Percentiles rank a stretch among this genome's conserved stretches.
Evolutionary conservation across 176 grass and related monocot species (phyloP).

Genomic region (Oryza punctata): DNA sequence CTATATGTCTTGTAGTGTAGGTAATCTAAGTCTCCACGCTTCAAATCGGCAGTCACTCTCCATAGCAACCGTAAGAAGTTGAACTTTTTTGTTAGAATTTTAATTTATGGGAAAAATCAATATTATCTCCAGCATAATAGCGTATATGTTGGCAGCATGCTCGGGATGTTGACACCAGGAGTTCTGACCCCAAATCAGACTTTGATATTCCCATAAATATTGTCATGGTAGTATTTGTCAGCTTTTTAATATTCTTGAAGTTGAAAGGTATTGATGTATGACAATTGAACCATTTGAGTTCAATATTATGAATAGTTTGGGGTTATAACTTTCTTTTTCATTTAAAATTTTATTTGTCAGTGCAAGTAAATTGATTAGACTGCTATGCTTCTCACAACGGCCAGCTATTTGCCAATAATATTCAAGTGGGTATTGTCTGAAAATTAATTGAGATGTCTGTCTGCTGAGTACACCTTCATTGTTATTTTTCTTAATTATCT

Average conservation of each 20-base stretch:
- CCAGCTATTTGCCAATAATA: not conserved
- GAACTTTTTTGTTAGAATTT: not conserved
- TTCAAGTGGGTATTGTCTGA: not conserved
- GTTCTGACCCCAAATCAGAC: not conserved
- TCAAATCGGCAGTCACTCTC: not conserved
- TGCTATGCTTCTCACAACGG: not conserved
- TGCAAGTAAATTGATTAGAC: not conserved
- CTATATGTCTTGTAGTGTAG: not conserved
- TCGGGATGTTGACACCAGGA: not conserved
- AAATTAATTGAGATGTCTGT: not conserved
- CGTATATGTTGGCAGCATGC: not conserved
- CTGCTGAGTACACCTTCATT: not conserved
- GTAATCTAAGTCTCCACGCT: not conserved
- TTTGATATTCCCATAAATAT: conserved; percentile 17
- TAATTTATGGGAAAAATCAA: conserved; percentile 6
- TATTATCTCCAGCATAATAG: not conserved
- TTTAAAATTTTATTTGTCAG: not conserved
- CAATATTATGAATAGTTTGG: not conserved
- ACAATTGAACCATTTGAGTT: not conserved
- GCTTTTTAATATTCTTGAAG: not conserved
- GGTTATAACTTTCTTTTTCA: not conserved
- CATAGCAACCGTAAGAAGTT: not conserved
- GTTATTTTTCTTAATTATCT: not conserved
- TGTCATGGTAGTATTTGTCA: not conserved
- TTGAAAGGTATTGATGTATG: not conserved